phyloP scores from a whole-genome alignment of 2,329 filamentous ascomycete genomes.

The Bipolaris gigantea region DNA sequence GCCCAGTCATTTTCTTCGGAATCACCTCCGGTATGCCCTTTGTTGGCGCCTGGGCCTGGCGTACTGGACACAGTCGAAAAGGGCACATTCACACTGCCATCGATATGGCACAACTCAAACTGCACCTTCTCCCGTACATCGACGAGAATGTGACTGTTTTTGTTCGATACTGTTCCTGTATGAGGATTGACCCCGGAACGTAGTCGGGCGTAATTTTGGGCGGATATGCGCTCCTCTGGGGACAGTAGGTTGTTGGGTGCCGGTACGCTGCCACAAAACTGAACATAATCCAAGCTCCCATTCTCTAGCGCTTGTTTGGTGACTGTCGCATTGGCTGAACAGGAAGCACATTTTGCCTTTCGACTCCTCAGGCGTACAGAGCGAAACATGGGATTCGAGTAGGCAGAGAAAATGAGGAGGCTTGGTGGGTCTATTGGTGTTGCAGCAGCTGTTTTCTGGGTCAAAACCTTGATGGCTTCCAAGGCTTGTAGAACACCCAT shows the following conservation, averaged over 20 bases:
- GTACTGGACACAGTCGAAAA: constrained; percentile 58
- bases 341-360: constrained; percentile 73
- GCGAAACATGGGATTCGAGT: constrained; percentile 63
- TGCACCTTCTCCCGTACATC: constrained; percentile 86
- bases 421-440: constrained; percentile 39
- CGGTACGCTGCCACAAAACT: constrained; percentile 73
- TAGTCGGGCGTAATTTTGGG: constrained; percentile 58
- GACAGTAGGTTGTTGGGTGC: constrained; percentile 59
- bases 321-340: constrained; percentile 65
- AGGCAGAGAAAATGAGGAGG: constrained; percentile 60
- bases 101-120: constrained; percentile 76
- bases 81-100: constrained; percentile 74
- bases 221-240: constrained; percentile 68
- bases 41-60: constrained; percentile 2
- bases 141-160: constrained; percentile 62
- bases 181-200: constrained; percentile 39
- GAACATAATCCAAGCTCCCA: constrained; percentile 77
- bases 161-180: constrained; percentile 34
- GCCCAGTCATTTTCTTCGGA: constrained; percentile 33
- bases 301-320: constrained; percentile 63
- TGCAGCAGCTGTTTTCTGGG: constrained; percentile 37
- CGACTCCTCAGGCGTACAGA: constrained; percentile 72
- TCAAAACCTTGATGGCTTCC: constrained; percentile 83
- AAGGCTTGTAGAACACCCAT: constrained; percentile 94
- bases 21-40: constrained; percentile 8